Evolutionary conservation across 2,329 filamentous ascomycete genomes (phyloP).

Genomic region (Cryphonectria naterciae): DNA sequence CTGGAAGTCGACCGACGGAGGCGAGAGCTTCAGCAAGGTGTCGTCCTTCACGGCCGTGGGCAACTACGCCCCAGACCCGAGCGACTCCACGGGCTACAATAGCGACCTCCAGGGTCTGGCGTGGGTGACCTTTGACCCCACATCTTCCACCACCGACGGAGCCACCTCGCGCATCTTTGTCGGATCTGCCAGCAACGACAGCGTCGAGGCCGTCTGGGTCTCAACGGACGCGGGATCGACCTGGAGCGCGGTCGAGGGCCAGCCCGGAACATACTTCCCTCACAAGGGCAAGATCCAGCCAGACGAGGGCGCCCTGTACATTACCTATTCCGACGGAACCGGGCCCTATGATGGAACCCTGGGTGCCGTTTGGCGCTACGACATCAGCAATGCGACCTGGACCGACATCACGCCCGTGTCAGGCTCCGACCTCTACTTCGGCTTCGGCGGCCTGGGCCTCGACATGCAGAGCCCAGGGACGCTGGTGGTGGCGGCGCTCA

Average conservation of each 20-base stretch:
- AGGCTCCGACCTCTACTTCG: slow-evolving; percentile 51
- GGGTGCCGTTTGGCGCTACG: slow-evolving; percentile 59
- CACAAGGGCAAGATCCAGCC: slow-evolving; percentile 58
- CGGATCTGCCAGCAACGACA: slow-evolving; percentile 56
- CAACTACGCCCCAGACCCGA: slow-evolving; percentile 51
- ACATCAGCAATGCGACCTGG: slow-evolving; percentile 53
- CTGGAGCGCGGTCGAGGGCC: slow-evolving; percentile 54
- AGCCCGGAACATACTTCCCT: slow-evolving; percentile 56
- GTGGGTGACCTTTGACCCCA: slow-evolving; percentile 60
- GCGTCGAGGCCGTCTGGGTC: slow-evolving; percentile 54
- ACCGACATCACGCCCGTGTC: slow-evolving; percentile 60
- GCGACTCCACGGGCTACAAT: slow-evolving; percentile 49
- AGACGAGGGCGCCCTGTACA: slow-evolving; percentile 56
- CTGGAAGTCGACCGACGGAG: slow-evolving; percentile 61
- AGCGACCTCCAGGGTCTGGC: slow-evolving; percentile 53
- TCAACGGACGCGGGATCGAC: slow-evolving; percentile 57
- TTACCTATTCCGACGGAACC: slow-evolving; percentile 57
- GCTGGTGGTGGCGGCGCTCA: slow-evolving; percentile 59
- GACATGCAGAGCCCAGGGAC: slow-evolving; percentile 60
- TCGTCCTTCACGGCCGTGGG: slow-evolving; percentile 55
- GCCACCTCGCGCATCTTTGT: slow-evolving; percentile 62
- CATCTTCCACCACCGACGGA: slow-evolving; percentile 48
- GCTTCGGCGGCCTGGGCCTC: slow-evolving; percentile 59
- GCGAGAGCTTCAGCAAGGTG: slow-evolving; percentile 58
- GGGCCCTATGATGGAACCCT: slow-evolving; percentile 61